A percentile compares a stretch with the other conserved stretches of the same genome.
Conservation (phyloP, 2,329 filamentous ascomycete genomes). For the Hymenoscyphus linearis region DNA sequence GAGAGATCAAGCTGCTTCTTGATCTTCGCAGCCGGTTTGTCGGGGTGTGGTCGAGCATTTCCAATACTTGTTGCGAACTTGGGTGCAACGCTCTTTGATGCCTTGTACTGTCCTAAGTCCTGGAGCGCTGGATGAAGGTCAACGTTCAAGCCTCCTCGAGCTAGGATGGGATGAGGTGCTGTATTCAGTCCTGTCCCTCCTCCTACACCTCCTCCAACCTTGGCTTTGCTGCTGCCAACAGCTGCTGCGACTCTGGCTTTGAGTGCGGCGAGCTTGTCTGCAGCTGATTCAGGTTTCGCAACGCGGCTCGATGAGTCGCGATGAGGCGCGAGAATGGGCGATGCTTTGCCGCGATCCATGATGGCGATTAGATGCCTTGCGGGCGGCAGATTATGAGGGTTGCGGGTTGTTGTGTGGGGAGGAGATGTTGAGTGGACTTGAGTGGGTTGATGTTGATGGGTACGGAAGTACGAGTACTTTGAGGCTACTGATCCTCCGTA, state of each 20-base stretch:
- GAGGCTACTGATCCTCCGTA: background rate
- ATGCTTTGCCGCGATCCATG: slow-evolving; percentile 49
- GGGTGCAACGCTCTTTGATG: slow-evolving; percentile 34
- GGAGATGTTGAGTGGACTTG: background rate
- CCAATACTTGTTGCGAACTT: slow-evolving; percentile 37
- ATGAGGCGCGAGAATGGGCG: slow-evolving; percentile 49
- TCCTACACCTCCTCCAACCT: slow-evolving; percentile 9
- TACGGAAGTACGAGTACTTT: background rate
- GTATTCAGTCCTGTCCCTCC: slow-evolving; percentile 34
- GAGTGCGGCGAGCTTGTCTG: slow-evolving; percentile 68
- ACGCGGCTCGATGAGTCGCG: slow-evolving; percentile 50
- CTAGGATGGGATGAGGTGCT: slow-evolving; percentile 33
- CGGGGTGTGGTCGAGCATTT: slow-evolving; percentile 36
- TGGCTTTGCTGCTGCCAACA: slow-evolving; percentile 49
- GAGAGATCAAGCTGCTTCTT: slow-evolving; percentile 52
- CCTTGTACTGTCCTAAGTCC: slow-evolving; percentile 46
- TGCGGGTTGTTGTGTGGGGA: background rate
- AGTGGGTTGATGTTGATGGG: too few relatives aligned
- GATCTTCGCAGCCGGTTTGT: slow-evolving; percentile 37
- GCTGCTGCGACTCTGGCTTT: slow-evolving; percentile 76
- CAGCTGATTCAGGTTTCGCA: slow-evolving; percentile 50
- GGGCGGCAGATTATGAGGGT: background rate
- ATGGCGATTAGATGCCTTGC: slow-evolving; percentile 18
- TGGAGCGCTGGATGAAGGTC: slow-evolving; percentile 61
- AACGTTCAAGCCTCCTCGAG: slow-evolving; percentile 38